Evolutionary conservation across 768 basidiomycete genomes (phyloP), one percentile per base, ranked within the genome.

Genomic region (Panellus pusillus): DNA sequence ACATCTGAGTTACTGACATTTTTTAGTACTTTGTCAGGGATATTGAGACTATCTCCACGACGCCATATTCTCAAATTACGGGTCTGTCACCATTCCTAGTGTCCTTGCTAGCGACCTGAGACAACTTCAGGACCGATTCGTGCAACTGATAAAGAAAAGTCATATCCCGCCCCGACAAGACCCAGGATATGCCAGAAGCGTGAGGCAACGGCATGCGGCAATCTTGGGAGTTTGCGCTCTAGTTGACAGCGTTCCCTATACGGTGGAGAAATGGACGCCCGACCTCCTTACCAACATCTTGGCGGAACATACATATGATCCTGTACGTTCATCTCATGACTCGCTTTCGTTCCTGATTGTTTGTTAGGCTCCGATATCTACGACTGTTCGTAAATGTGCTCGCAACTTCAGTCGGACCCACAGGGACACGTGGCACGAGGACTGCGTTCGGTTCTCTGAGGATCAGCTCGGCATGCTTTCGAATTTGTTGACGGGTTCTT

Each of bases 231-330:
- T 95, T 40, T 92, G 91, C 60, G 92, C 96, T 6, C 74, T 98
- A 29, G 83, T 98, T 31, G 91, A 95, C 63, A 95, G 93, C 52
- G 96, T 90, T 67, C 96, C 96, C 0, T 97, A 97, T 71, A 94
- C 93, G 2, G 88, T 98, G 13, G 96, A 96, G 64, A 84, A 86
- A 58, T 98, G 94, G 89, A 86, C 96, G 81, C 91, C 94, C 0
- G 83, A 86, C 43, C 78, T 97, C 40, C 72, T 95, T 57, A 87
- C 89, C 36, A 85, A 81, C 55, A 79, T 90, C 17, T 75, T 94
- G 50, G 86, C 85, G 9, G 87, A 90, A 61, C 89, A 93, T 67
- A 86, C 88, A 1, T 90, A 93, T 56, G 91, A 94, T 65, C 94
- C 93, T 12, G 86, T 87, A 57, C 54, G 79, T 63, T 2, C 4